These are phyloP conservation scores for Talaromyces amestolkiae DNA, from an alignment of 2,329 filamentous ascomycete genomes.

Conservation along the genomic window DNA sequence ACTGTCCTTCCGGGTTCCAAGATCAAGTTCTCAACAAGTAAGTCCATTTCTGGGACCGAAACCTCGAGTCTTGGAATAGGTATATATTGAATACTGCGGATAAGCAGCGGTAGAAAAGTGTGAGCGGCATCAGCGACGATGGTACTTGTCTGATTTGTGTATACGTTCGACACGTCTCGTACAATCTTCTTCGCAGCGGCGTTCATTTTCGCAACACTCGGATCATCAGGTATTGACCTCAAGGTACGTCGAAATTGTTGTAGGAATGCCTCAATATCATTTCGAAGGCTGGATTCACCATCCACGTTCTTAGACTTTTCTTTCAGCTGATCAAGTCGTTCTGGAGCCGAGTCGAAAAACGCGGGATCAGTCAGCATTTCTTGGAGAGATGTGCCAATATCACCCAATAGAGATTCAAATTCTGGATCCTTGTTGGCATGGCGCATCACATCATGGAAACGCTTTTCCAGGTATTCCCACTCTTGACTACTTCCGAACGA, in stretches of 20 bases:
- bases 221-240: conserved; percentile 66
- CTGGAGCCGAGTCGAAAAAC: conserved; percentile 75
- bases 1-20: conserved; percentile 82
- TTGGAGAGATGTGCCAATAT: conserved; percentile 72
- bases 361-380: conserved; percentile 80
- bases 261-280: conserved; percentile 71
- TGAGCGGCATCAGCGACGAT: conserved; percentile 73
- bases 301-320: conserved; percentile 58
- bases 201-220: conserved; percentile 67
- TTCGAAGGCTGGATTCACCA: conserved; percentile 64
- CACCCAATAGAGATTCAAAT: conserved; percentile 73
- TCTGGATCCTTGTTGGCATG: conserved; percentile 75
- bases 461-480: conserved; percentile 72
- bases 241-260: conserved; percentile 67
- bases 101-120: conserved; percentile 73
- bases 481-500: conserved; percentile 72
- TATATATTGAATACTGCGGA: conserved; percentile 78
- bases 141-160: conserved; percentile 65
- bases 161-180: conserved; percentile 65
- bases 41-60: conserved; percentile 75
- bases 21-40: conserved; percentile 86
- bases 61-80: conserved; percentile 90
- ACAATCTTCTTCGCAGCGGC: conserved; percentile 66
- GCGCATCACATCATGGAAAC: conserved; percentile 67
- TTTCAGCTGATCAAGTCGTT: conserved; percentile 60